Conservation (phyloP, 371 early-diverging fungal genomes). For the Mucor irregularis region DNA sequence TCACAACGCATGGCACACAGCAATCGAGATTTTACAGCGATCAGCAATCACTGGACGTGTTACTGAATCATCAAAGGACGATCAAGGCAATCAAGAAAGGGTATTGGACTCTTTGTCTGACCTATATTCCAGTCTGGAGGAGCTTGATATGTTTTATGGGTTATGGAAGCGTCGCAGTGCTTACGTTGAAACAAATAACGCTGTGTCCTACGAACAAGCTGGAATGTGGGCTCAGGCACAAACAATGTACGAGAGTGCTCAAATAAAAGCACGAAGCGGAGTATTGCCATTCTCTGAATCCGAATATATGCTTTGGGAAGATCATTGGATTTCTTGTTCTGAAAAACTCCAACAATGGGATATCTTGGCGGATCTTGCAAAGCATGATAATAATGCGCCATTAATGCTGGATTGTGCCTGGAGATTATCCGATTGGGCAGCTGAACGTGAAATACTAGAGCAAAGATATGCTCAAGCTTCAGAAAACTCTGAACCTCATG, state of each 20-base stretch:
- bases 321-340: conserved; percentile 94
- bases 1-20: conserved; percentile 90
- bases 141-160: conserved; percentile 93
- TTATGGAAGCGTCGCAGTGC: conserved; percentile 91
- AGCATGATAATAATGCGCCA: conserved; percentile 84
- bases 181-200: conserved; percentile 94
- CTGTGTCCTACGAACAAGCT: conserved; percentile 92
- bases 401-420: conserved; percentile 90
- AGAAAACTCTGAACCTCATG: conserved; percentile 67
- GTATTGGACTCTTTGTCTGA: conserved; percentile 89
- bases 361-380: conserved; percentile 88
- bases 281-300: conserved; percentile 90
- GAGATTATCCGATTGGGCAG: conserved; percentile 91
- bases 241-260: conserved; percentile 90
- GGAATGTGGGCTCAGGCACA: conserved; percentile 96
- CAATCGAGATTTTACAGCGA: conserved; percentile 76
- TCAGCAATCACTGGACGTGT: conserved; percentile 45
- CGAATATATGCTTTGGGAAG: conserved; percentile 97
- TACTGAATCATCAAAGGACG: conserved; percentile 69
- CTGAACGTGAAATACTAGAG: conserved; percentile 74
- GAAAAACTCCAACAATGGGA: conserved; percentile 99
- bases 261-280: conserved; percentile 89
- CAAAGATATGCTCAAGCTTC: conserved; percentile 59
- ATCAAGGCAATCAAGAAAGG: conserved; percentile 75
- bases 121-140: conserved; percentile 75